phyloP scores from a whole-genome alignment of 306 rosid genomes.

The Sechiopsis laciniata region DNA sequence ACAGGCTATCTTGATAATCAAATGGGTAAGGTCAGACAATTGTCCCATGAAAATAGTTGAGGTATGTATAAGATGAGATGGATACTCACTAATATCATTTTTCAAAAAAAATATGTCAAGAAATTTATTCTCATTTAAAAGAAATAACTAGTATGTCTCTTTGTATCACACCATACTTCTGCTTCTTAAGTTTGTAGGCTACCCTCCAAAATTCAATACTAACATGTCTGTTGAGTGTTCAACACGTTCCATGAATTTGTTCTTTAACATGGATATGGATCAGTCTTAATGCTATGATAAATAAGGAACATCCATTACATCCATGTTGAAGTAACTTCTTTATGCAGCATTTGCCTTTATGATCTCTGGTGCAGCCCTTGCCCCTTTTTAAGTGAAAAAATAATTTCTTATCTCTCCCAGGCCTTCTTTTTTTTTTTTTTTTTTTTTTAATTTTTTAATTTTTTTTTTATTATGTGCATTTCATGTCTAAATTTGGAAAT shows the following conservation, averaged over 20 bases:
- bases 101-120: neutral
- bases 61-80: too few relatives aligned
- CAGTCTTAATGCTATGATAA: neutral
- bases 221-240: neutral
- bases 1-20: too few relatives aligned
- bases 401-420: neutral
- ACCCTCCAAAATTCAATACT: neutral
- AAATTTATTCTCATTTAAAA: neutral
- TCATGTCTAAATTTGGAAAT: neutral
- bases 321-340: neutral
- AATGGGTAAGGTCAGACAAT: too few relatives aligned
- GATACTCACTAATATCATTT: too few relatives aligned
- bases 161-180: neutral
- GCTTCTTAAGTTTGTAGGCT: neutral
- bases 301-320: neutral
- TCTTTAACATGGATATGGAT: constrained; percentile 1
- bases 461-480: neutral
- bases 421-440: neutral
- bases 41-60: too few relatives aligned
- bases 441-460: neutral
- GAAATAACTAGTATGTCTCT: neutral
- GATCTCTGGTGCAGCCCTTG: neutral
- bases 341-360: neutral
- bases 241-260: neutral
- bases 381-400: neutral